Conservation (phyloP, 2,329 filamentous ascomycete species). For the Hypoxylon sp. region DNA sequence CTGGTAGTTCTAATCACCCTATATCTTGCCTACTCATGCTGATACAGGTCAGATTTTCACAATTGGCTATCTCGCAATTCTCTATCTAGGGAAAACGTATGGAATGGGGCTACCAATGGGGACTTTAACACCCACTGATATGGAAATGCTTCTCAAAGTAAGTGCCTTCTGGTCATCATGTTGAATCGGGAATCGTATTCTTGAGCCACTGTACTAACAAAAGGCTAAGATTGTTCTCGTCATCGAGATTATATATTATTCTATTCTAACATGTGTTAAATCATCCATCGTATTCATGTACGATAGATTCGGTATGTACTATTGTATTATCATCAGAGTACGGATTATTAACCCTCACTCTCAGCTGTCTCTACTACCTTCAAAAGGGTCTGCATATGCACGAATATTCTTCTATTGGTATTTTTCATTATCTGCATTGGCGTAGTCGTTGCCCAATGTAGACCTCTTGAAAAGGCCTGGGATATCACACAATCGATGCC, state of each 20-base stretch:
- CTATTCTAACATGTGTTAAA: constrained; percentile 59
- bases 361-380: constrained; percentile 49
- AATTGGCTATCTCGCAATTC: constrained; percentile 43
- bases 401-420: constrained; percentile 57
- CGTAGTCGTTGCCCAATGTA: constrained; percentile 60
- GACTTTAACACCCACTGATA: constrained; percentile 38
- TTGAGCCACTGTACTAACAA: not conserved
- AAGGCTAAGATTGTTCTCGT: constrained; percentile 46
- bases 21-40: constrained; percentile 1
- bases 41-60: constrained; percentile 38
- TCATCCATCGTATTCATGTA: constrained; percentile 63
- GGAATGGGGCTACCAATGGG: constrained; percentile 45
- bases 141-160: constrained; percentile 40
- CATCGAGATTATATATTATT: constrained; percentile 60
- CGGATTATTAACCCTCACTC: constrained; percentile 30
- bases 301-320: constrained; percentile 59
- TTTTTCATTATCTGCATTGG: constrained; percentile 60
- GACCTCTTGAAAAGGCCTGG: constrained; percentile 60
- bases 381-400: constrained; percentile 53
- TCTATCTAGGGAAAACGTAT: constrained; percentile 37
- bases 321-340: constrained; percentile 1
- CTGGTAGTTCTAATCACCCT: constrained; percentile 32
- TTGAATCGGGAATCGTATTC: not conserved
- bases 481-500: constrained; percentile 53
- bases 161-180: not conserved